Evolutionary conservation across 2,329 filamentous ascomycete species (phyloP).

Genomic region (Phialophora expanda): DNA sequence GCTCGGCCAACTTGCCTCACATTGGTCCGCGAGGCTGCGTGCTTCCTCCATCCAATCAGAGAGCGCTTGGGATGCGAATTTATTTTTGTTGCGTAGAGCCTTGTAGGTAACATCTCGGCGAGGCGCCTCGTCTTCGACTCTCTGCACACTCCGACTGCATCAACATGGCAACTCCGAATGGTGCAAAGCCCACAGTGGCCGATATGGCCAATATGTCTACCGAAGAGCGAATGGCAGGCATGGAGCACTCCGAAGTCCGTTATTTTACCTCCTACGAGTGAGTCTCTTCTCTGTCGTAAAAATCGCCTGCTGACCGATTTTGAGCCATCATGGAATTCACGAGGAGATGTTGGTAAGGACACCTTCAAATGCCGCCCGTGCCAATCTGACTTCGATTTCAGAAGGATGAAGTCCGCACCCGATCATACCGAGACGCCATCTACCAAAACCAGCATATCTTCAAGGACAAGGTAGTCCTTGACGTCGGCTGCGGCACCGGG

Average conservation of each 20-base stretch:
- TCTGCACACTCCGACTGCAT: not conserved
- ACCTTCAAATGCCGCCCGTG: too few relatives aligned
- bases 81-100: not conserved
- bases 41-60: not conserved
- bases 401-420: slow-evolving; percentile 89
- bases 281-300: too few relatives aligned
- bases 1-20: not conserved
- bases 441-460: slow-evolving; percentile 95
- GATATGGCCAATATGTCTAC: slow-evolving; percentile 43
- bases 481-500: slow-evolving; percentile 95
- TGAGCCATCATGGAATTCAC: slow-evolving; percentile 88
- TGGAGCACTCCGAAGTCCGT: slow-evolving; percentile 96
- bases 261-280: slow-evolving; percentile 74
- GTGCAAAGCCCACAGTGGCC: slow-evolving; percentile 37
- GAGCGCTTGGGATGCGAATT: not conserved
- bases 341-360: slow-evolving; percentile 44
- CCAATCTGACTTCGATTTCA: slow-evolving; percentile 37
- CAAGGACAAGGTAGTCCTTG: slow-evolving; percentile 90
- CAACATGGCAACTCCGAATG: slow-evolving; percentile 29
- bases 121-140: not conserved
- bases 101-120: not conserved
- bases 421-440: slow-evolving; percentile 96
- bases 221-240: slow-evolving; percentile 58
- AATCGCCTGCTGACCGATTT: slow-evolving; percentile 48
- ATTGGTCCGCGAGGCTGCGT: not conserved